Conservation (phyloP, 2,329 filamentous ascomycete genomes). For the Penicillium brevicompactum region DNA sequence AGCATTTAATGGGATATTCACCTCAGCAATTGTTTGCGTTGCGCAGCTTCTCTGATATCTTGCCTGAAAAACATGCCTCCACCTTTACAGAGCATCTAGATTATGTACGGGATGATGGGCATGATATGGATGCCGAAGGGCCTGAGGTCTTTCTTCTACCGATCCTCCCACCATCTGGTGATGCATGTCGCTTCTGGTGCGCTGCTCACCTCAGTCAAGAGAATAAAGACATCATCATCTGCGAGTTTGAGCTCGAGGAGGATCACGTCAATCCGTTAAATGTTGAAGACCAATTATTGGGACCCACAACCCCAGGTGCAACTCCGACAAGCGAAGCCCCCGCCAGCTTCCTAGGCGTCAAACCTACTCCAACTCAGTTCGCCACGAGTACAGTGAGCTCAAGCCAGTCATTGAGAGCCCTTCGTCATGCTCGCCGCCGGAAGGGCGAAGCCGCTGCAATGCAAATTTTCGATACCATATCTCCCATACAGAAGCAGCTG, state of each 20-base stretch:
- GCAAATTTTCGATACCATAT: background rate
- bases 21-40: slow-evolving; percentile 75
- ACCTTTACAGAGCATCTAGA: slow-evolving; percentile 84
- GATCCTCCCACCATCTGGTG: slow-evolving; percentile 59
- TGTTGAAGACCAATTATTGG: no score
- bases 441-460: background rate
- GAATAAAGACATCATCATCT: slow-evolving; percentile 73
- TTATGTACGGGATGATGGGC: slow-evolving; percentile 81
- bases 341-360: slow-evolving; percentile 37
- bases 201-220: slow-evolving; percentile 75
- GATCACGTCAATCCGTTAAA: slow-evolving; percentile 61
- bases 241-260: slow-evolving; percentile 86
- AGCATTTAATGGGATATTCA: slow-evolving; percentile 73
- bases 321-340: slow-evolving; percentile 19
- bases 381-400: background rate
- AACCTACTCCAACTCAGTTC: background rate
- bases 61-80: slow-evolving; percentile 80
- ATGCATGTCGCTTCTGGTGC: slow-evolving; percentile 76
- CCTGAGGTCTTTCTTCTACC: slow-evolving; percentile 84
- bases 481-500: slow-evolving; percentile 43
- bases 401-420: background rate
- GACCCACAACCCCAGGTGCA: slow-evolving; percentile 7
- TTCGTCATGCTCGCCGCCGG: background rate
- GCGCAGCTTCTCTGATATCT: slow-evolving; percentile 75
- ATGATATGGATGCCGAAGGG: slow-evolving; percentile 72